Evolutionary conservation across 441 rosid species (phyloP).

Genomic region (Gossypium davidsonii): DNA sequence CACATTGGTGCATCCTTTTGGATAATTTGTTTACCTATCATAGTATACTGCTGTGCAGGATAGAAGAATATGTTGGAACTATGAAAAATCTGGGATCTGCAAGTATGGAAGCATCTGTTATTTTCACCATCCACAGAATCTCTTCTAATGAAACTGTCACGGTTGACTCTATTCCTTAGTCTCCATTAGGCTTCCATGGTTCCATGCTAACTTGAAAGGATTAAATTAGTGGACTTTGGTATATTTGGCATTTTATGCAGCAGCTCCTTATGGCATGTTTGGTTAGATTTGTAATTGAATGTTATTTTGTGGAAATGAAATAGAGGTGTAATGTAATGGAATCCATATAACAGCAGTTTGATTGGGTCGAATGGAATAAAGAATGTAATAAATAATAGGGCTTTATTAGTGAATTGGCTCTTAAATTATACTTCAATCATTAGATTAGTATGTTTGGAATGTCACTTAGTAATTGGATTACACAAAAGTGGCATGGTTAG

Average conservation of each 20-base stretch:
- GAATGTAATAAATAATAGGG: too few species aligned
- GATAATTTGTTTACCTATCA: not conserved
- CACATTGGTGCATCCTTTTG: not conserved
- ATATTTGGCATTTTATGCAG: not conserved
- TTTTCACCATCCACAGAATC: constrained; percentile 23
- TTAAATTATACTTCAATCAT: too few species aligned
- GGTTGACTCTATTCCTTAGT: not conserved
- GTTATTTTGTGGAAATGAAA: too few species aligned
- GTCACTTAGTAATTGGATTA: too few species aligned
- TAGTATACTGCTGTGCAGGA: constrained; percentile 14
- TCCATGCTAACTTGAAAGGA: not conserved
- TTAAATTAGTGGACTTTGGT: not conserved
- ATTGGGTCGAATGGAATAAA: too few species aligned
- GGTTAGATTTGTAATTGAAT: too few species aligned
- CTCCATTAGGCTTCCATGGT: not conserved
- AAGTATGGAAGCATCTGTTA: constrained; percentile 22
- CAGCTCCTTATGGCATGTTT: not conserved
- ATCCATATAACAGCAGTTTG: too few species aligned
- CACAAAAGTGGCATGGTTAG: too few species aligned
- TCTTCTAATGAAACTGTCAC: not conserved
- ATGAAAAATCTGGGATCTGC: constrained; percentile 17
- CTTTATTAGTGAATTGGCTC: too few species aligned
- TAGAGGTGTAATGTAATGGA: too few species aligned
- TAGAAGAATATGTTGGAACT: constrained; percentile 21
- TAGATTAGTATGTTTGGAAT: too few species aligned